phyloP scores from a whole-genome alignment of 164 flowering plant species.

The Taxillus chinensis region DNA sequence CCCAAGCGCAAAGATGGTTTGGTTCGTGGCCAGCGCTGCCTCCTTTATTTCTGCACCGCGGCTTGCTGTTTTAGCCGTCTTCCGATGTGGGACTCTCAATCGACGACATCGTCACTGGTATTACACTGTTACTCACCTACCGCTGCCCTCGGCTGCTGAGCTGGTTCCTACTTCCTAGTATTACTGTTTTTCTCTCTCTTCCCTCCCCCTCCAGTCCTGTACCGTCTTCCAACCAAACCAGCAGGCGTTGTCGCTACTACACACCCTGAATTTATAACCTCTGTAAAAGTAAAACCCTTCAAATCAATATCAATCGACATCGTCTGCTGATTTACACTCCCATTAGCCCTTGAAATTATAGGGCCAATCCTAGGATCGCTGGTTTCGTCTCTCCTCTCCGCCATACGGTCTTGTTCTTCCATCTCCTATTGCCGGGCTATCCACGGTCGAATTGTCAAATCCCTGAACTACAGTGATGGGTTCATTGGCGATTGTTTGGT shows the following conservation, averaged over 20 bases:
- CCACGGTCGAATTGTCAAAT: constrained; percentile 22
- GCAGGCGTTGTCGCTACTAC: too few relatives aligned
- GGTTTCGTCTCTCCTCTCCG: constrained; percentile 10
- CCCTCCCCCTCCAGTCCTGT: too few relatives aligned
- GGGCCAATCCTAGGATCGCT: background rate
- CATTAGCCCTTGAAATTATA: too few relatives aligned
- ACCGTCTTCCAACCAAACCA: too few relatives aligned
- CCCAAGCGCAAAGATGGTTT: constrained; percentile 33
- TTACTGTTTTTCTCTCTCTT: too few relatives aligned
- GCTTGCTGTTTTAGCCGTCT: background rate
- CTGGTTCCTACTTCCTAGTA: too few relatives aligned
- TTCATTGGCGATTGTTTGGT: constrained; percentile 31
- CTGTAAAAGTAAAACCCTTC: too few relatives aligned
- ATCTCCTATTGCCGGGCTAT: constrained; percentile 13
- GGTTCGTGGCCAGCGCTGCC: background rate
- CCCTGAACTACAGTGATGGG: constrained; percentile 23
- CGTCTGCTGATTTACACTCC: too few relatives aligned
- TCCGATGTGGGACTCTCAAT: constrained; percentile 21
- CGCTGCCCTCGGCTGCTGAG: too few relatives aligned
- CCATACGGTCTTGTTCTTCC: constrained; percentile 17
- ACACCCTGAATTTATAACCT: too few relatives aligned
- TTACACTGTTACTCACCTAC: too few relatives aligned
- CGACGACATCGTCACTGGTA: background rate
- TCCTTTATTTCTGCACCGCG: background rate
- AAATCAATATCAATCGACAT: too few relatives aligned